These are phyloP conservation scores for Meyerozyma guilliermondii DNA, from an alignment of 1,139 yeast genomes.

Conservation along the genomic window DNA sequence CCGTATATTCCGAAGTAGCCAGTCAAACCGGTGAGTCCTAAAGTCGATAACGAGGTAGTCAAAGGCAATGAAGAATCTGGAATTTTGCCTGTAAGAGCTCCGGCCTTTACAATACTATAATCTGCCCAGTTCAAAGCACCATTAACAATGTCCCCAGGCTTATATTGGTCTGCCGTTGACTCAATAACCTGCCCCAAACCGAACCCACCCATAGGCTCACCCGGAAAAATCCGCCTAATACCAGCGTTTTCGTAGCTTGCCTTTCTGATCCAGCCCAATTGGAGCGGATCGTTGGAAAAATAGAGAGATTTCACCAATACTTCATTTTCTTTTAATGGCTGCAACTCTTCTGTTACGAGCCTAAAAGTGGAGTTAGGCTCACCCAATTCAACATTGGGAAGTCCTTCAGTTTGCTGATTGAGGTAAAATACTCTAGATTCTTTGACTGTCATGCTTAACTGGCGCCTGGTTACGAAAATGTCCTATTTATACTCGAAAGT, in stretches of 20 bases:
- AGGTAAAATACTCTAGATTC: constrained; percentile 6
- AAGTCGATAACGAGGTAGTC: constrained; percentile 38
- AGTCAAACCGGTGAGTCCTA: constrained; percentile 30
- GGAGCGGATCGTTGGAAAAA: constrained; percentile 69
- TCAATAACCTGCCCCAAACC: constrained; percentile 47
- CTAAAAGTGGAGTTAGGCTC: constrained; percentile 32
- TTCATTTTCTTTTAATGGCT: constrained; percentile 36
- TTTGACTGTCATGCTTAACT: background rate
- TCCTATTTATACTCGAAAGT: background rate
- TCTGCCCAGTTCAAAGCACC: constrained; percentile 39
- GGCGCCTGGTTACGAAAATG: background rate
- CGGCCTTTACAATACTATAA: constrained; percentile 23
- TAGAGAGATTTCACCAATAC: constrained; percentile 42
- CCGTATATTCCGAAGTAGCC: constrained; percentile 27
- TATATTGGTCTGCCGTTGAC: constrained; percentile 32
- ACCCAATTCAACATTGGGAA: constrained; percentile 19
- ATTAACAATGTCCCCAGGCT: constrained; percentile 40
- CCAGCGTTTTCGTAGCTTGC: constrained; percentile 39
- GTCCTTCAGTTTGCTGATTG: constrained; percentile 13
- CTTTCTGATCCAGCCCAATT: constrained; percentile 53
- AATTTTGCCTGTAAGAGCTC: constrained; percentile 11
- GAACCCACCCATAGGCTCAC: constrained; percentile 44
- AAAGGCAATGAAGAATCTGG: constrained; percentile 24
- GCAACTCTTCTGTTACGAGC: constrained; percentile 16
- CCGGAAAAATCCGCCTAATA: constrained; percentile 40